Conservation (phyloP, 2,329 filamentous ascomycete species). For the Ophiostoma triangulosporum region DNA sequence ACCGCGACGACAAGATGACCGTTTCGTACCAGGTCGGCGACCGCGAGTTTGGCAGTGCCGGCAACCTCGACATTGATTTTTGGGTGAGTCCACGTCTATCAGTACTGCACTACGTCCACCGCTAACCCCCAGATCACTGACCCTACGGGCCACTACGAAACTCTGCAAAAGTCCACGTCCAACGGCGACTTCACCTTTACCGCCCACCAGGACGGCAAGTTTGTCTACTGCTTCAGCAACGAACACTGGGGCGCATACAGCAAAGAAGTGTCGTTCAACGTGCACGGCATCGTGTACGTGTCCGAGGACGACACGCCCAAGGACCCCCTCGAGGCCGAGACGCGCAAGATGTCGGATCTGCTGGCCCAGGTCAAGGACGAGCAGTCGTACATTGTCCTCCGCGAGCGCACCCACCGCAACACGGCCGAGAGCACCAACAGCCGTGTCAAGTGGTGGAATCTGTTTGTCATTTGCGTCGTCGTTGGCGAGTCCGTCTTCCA, state of each 20-base stretch:
- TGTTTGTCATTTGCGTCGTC: slow-evolving; percentile 85
- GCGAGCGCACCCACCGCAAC: slow-evolving; percentile 93
- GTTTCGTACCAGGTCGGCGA: slow-evolving; percentile 98
- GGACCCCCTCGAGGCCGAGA: slow-evolving; percentile 85
- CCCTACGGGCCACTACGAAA: slow-evolving; percentile 60
- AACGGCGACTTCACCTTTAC: slow-evolving; percentile 90
- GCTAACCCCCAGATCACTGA: slow-evolving; percentile 53
- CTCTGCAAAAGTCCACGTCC: slow-evolving; percentile 67
- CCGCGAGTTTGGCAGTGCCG: slow-evolving; percentile 84
- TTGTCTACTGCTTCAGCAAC: slow-evolving; percentile 97
- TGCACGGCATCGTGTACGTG: slow-evolving; percentile 96
- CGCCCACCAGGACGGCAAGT: slow-evolving; percentile 74
- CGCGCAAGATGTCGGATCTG: slow-evolving; percentile 71
- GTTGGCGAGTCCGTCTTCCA: slow-evolving; percentile 92
- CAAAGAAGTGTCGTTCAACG: slow-evolving; percentile 98
- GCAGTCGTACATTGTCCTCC: slow-evolving; percentile 89
- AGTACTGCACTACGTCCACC: neutral
- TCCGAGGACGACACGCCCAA: slow-evolving; percentile 70
- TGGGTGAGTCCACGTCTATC: slow-evolving; percentile 51
- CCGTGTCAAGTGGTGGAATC: slow-evolving; percentile 98
- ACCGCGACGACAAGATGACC: slow-evolving; percentile 94
- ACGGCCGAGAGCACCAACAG: slow-evolving; percentile 97
- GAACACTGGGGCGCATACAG: slow-evolving; percentile 92
- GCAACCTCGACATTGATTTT: slow-evolving; percentile 94
- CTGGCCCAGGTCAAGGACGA: slow-evolving; percentile 92